phyloP scores from a whole-genome alignment of 78 protist species.

The Dictyostelium firmibasis region DNA sequence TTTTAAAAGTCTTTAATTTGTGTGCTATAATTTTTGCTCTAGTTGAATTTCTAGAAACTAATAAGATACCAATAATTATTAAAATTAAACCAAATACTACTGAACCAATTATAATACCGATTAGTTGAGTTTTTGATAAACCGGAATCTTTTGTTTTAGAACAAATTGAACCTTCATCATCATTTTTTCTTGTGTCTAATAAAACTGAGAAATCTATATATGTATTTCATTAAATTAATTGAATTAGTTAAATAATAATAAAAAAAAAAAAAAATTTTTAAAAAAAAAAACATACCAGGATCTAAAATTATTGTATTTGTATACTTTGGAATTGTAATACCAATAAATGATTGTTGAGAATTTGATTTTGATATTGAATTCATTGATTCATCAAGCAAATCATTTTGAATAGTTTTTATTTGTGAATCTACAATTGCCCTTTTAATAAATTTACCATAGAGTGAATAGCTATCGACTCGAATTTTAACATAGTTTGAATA shows the following conservation, averaged over 20 bases:
- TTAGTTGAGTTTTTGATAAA: constrained; percentile 1
- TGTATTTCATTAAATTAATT: too few relatives aligned
- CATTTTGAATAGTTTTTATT: not conserved
- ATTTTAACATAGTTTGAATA: not conserved
- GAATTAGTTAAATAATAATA: too few relatives aligned
- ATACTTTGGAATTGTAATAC: not conserved
- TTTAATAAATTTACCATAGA: constrained; percentile 29
- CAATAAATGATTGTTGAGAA: not conserved
- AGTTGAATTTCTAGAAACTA: not conserved
- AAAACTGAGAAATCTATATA: not conserved
- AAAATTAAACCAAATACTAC: not conserved
- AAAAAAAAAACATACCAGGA: not conserved
- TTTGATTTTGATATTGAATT: not conserved
- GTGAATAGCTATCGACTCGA: not conserved
- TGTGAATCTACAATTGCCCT: not conserved
- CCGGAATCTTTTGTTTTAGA: not conserved
- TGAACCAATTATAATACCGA: constrained; percentile 1
- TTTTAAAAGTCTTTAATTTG: not conserved
- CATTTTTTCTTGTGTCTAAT: not conserved
- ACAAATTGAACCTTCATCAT: not conserved
- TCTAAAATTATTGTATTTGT: not conserved
- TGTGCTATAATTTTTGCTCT: not conserved
- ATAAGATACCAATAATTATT: not conserved
- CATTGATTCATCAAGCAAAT: not conserved
- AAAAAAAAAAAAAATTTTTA: not conserved